Conservation (phyloP, 208 protist genomes). For the Leishmania gerbilli region DNA sequence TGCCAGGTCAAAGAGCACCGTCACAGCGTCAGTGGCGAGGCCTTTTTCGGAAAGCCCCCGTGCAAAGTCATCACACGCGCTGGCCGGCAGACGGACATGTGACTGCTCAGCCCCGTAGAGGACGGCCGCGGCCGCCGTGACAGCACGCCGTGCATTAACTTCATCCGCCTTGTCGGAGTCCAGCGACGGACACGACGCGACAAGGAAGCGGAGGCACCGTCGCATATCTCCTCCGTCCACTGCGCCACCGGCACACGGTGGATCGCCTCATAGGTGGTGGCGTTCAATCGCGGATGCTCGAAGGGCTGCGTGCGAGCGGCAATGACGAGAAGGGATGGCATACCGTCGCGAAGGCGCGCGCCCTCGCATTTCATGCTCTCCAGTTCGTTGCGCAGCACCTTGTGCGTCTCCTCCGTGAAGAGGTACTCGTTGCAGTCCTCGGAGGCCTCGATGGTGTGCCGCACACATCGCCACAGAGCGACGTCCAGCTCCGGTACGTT, state of each 20-base stretch:
- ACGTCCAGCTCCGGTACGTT: slow-evolving; percentile 10
- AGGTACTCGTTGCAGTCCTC: slow-evolving; percentile 65
- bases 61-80: slow-evolving; percentile 7
- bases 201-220: slow-evolving; percentile 21
- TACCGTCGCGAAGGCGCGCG: slow-evolving; percentile 3
- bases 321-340: slow-evolving; percentile 27
- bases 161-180: not conserved
- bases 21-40: not conserved
- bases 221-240: slow-evolving; percentile 22
- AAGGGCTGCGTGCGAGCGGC: slow-evolving; percentile 10
- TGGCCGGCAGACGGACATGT: not conserved
- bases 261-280: slow-evolving; percentile 3
- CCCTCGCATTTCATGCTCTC: slow-evolving; percentile 17
- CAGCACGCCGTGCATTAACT: not conserved
- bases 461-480: slow-evolving; percentile 48
- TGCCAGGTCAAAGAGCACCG: slow-evolving; percentile 13
- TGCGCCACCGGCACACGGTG: slow-evolving; percentile 6
- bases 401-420: slow-evolving; percentile 42
- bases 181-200: not conserved
- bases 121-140: slow-evolving; percentile 6
- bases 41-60: slow-evolving; percentile 5
- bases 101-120: slow-evolving; percentile 16
- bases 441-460: slow-evolving; percentile 43
- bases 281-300: slow-evolving; percentile 1
- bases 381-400: slow-evolving; percentile 27